Evolutionary conservation across 805 yeast species (phyloP).

Genomic region (Myxozyma geophila): DNA sequence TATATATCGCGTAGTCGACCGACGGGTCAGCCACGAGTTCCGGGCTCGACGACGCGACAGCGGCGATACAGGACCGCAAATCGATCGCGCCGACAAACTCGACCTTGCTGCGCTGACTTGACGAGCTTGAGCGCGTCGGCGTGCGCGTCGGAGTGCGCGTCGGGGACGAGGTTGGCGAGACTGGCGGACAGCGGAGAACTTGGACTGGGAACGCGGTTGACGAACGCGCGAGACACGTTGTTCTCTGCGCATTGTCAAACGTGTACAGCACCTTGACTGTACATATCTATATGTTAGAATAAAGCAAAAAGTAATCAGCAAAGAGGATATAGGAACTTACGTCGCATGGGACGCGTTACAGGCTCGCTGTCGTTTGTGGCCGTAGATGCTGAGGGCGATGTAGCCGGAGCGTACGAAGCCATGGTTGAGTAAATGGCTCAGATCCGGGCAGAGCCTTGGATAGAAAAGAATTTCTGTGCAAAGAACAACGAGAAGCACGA

Average conservation of each 20-base stretch:
- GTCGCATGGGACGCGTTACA: constrained; percentile 30
- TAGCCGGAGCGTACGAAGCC: constrained; percentile 18
- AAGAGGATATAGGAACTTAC: constrained; percentile 7
- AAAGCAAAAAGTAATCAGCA: neutral
- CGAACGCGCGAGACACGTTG: constrained; percentile 46
- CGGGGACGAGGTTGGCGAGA: constrained; percentile 13
- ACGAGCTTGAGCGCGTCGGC: constrained; percentile 10
- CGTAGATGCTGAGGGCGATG: constrained; percentile 9
- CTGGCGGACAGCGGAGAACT: constrained; percentile 36
- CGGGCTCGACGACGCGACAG: constrained; percentile 45
- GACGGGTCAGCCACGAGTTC: constrained; percentile 45
- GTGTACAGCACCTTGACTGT: constrained; percentile 48
- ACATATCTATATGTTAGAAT: neutral
- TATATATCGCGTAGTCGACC: constrained; percentile 48
- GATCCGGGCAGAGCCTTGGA: neutral
- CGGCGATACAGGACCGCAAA: constrained; percentile 44
- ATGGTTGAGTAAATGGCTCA: neutral
- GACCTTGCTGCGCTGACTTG: constrained; percentile 7
- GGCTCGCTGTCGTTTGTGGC: constrained; percentile 7
- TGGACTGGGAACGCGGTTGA: constrained; percentile 34
- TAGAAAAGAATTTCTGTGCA: neutral
- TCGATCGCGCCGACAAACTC: constrained; percentile 43
- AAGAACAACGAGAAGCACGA: neutral
- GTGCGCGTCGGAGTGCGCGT: constrained; percentile 13
- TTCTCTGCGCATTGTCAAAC: constrained; percentile 43